Conservation (phyloP, 2,329 filamentous ascomycete species). For the Tolypocladium ovalisporum region DNA sequence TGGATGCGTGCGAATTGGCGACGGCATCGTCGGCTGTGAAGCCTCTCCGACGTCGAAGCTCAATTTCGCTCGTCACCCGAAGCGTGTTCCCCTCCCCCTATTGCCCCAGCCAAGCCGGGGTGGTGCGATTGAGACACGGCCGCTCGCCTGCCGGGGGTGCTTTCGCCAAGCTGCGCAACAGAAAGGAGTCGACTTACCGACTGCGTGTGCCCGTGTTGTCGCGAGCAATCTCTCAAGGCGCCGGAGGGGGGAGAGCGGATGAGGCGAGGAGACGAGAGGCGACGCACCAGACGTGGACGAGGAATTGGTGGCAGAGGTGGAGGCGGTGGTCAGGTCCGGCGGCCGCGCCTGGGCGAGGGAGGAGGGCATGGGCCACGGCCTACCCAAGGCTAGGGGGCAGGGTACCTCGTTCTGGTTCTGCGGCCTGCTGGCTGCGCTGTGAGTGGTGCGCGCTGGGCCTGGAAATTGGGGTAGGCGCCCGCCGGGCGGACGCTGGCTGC, state of each 20-base stretch:
- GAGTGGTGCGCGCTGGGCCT: conserved; percentile 6
- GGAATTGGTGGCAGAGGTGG: background rate
- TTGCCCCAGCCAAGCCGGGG: background rate
- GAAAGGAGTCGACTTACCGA: background rate
- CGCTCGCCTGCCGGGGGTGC: background rate
- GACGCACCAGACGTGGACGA: background rate
- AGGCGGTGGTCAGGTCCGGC: background rate
- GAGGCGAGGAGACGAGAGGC: background rate
- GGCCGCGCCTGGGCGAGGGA: background rate
- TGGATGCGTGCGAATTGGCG: background rate
- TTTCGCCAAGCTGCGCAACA: background rate
- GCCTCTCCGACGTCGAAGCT: background rate
- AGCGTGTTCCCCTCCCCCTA: background rate
- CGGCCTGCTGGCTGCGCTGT: background rate
- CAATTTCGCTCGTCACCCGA: background rate
- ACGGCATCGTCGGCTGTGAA: background rate
- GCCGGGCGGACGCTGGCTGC: background rate
- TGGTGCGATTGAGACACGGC: background rate
- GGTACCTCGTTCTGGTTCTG: background rate
- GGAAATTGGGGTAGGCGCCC: conserved; percentile 6
- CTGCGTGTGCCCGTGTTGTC: background rate
- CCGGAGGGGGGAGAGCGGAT: background rate
- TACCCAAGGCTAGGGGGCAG: background rate
- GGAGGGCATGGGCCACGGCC: background rate
- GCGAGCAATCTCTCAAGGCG: background rate